Percentiles rank a stretch among this genome's conserved stretches.
phyloP scores from a whole-genome alignment of 495 filamentous ascomycete species.

The Stereocaulon alpinum region DNA sequence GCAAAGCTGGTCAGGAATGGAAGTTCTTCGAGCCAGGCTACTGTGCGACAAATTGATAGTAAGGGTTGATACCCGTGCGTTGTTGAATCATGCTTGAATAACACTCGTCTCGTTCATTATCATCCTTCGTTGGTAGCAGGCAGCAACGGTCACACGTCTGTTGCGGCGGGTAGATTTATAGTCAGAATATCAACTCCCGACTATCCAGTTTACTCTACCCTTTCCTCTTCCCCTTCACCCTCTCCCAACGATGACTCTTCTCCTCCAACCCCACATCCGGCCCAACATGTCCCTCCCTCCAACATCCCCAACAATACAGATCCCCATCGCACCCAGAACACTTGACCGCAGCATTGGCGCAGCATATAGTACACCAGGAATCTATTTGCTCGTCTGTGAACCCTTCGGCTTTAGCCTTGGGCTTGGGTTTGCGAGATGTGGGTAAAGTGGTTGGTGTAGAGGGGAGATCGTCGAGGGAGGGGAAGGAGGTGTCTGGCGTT shows the following conservation, averaged over 20 bases:
- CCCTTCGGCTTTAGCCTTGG: background rate
- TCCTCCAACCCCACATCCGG: constrained; percentile 17
- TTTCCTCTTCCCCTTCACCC: too few species aligned
- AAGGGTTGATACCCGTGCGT: background rate
- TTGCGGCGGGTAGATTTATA: too few species aligned
- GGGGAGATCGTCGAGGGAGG: constrained; percentile 2
- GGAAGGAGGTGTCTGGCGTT: constrained; percentile 7
- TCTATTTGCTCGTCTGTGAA: constrained; percentile 31
- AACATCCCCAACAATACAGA: constrained; percentile 56
- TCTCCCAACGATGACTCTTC: too few species aligned
- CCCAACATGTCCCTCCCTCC: constrained; percentile 58
- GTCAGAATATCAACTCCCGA: too few species aligned
- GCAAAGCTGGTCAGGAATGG: background rate
- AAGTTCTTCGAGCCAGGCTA: background rate
- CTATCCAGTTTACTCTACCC: too few species aligned
- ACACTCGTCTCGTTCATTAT: background rate
- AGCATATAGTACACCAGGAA: constrained; percentile 62
- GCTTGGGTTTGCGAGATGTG: constrained; percentile 4
- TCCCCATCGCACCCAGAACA: constrained; percentile 57
- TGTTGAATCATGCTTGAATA: background rate
- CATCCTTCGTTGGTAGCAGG: background rate
- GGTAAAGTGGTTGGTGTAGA: constrained; percentile 12
- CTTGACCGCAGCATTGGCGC: constrained; percentile 50
- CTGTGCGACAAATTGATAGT: background rate
- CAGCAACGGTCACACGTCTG: too few species aligned